Evolutionary conservation across 2,329 filamentous ascomycete genomes (phyloP).

Genomic region (Daldinia eschscholtzii): DNA sequence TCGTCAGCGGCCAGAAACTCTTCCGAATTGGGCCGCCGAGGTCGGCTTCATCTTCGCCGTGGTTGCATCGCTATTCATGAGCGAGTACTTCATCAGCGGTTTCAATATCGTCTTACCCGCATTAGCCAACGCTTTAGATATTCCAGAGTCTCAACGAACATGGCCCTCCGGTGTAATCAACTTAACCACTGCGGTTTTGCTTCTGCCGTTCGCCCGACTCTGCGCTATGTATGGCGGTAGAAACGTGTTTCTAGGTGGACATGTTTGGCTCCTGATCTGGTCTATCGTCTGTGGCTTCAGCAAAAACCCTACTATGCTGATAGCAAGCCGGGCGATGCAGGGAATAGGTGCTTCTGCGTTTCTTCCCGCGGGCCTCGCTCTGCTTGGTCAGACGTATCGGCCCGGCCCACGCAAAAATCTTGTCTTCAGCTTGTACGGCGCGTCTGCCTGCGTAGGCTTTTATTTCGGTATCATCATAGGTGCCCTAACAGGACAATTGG

Average conservation of each 20-base stretch:
- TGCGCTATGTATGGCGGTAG: slow-evolving; percentile 74
- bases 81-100: slow-evolving; percentile 83
- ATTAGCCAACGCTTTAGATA: slow-evolving; percentile 70
- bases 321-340: slow-evolving; percentile 79
- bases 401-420: slow-evolving; percentile 78
- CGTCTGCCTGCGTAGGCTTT: slow-evolving; percentile 67
- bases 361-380: slow-evolving; percentile 75
- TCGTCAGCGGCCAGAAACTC: slow-evolving; percentile 66
- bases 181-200: slow-evolving; percentile 65
- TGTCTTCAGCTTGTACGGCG: slow-evolving; percentile 69
- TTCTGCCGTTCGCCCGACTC: slow-evolving; percentile 73
- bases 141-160: slow-evolving; percentile 70
- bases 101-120: slow-evolving; percentile 80
- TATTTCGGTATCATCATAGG: slow-evolving; percentile 74
- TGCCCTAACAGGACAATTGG: slow-evolving; percentile 69
- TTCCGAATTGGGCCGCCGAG: slow-evolving; percentile 65
- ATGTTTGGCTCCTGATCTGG: slow-evolving; percentile 76
- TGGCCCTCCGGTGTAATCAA: slow-evolving; percentile 75
- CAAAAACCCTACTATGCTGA: slow-evolving; percentile 75
- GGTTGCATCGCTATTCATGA: slow-evolving; percentile 68
- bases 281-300: slow-evolving; percentile 78
- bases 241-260: slow-evolving; percentile 69
- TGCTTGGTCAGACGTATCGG: slow-evolving; percentile 73
- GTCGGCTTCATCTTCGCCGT: slow-evolving; percentile 71
- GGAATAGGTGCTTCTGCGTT: slow-evolving; percentile 81